These are phyloP conservation scores for Aphanomyces stellatus DNA, from an alignment of 352 stramenopile genomes.

Conservation along the genomic window DNA sequence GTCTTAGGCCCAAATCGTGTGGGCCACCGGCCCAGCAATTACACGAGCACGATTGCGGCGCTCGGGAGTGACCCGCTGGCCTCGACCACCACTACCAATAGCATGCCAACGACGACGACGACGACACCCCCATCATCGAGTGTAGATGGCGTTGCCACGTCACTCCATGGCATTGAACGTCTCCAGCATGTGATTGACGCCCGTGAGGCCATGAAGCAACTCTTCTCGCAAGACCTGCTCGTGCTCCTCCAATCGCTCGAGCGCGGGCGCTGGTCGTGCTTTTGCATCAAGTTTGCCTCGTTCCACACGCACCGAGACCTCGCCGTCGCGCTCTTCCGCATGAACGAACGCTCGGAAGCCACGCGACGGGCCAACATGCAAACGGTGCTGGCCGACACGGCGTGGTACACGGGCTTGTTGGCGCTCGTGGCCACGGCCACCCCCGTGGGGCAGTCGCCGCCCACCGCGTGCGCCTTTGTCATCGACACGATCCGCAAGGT, in stretches of 20 bases:
- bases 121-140: not conserved
- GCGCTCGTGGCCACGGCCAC: conserved; percentile 28
- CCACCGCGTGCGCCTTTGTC: conserved; percentile 44
- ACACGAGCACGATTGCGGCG: not conserved
- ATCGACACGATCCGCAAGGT: conserved; percentile 39
- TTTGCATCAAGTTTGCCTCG: conserved; percentile 42
- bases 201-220: conserved; percentile 35
- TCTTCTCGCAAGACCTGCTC: conserved; percentile 31
- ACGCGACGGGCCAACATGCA: conserved; percentile 24
- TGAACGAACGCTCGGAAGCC: conserved; percentile 43
- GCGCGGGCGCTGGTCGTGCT: conserved; percentile 43
- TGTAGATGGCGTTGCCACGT: conserved; percentile 3
- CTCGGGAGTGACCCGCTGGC: not conserved
- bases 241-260: conserved; percentile 36
- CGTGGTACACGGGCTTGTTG: conserved; percentile 52
- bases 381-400: conserved; percentile 24
- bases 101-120: not conserved
- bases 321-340: conserved; percentile 32
- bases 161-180: conserved; percentile 40
- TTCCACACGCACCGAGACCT: conserved; percentile 32
- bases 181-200: conserved; percentile 41
- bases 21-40: not conserved
- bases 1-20: not conserved
- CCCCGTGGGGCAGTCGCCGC: not conserved
- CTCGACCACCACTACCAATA: not conserved